Percentiles rank a stretch among this genome's conserved stretches.
phyloP scores from a whole-genome alignment of 192 early-diverging fungal species.

The Coemansia sp. region DNA sequence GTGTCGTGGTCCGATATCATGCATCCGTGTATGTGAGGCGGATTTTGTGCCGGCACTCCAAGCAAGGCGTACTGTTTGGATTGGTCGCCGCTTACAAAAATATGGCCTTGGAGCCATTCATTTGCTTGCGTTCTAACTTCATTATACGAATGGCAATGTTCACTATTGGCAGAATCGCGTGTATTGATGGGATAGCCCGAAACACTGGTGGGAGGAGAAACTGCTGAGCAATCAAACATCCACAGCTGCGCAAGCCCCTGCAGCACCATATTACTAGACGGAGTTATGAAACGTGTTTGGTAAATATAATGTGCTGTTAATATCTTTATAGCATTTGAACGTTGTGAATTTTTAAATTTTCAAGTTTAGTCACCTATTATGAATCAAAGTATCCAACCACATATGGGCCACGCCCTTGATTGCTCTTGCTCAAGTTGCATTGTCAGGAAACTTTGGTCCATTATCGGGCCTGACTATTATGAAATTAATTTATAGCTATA shows the following conservation, averaged over 20 bases:
- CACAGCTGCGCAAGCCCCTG: constrained; percentile 23
- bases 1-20: constrained; percentile 26
- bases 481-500: too few relatives aligned
- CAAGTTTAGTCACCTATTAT: too few relatives aligned
- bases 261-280: neutral
- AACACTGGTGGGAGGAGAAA: constrained; percentile 9
- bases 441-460: too few relatives aligned
- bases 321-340: neutral
- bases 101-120: constrained; percentile 38
- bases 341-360: too few relatives aligned
- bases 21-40: constrained; percentile 28
- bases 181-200: neutral
- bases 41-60: constrained; percentile 16
- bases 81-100: neutral
- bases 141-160: too few relatives aligned
- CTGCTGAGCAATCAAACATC: constrained; percentile 11
- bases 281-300: neutral
- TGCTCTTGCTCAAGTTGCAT: too few relatives aligned
- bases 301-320: neutral
- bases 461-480: too few relatives aligned
- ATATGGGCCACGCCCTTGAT: too few relatives aligned
- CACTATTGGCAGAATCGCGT: too few relatives aligned
- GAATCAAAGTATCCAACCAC: too few relatives aligned
- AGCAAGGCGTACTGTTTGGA: constrained; percentile 13
- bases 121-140: neutral